These are phyloP conservation scores for Phytophthora sojae DNA, from an alignment of 352 stramenopile genomes.

Conservation along the genomic window DNA sequence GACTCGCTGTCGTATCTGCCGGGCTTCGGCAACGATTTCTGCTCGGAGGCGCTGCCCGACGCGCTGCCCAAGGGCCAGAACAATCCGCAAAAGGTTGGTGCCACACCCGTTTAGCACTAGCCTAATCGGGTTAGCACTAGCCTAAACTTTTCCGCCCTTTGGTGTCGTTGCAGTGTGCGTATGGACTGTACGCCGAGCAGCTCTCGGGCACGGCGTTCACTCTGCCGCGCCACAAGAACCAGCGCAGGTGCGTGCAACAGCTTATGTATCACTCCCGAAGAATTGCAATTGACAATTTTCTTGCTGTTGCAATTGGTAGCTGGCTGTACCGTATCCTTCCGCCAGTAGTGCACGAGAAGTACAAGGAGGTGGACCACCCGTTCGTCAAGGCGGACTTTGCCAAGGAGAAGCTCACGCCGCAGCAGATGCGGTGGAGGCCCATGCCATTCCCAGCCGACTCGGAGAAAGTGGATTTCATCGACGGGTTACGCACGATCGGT, in stretches of 20 bases:
- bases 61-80: constrained; percentile 94
- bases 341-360: constrained; percentile 82
- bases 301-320: constrained; percentile 30
- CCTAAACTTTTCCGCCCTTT: neutral
- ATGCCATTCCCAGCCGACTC: constrained; percentile 71
- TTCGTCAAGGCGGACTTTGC: constrained; percentile 79
- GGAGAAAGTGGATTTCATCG: constrained; percentile 87
- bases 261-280: constrained; percentile 1
- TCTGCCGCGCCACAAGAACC: constrained; percentile 87
- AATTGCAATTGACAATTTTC: constrained; percentile 2
- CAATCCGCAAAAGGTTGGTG: constrained; percentile 89
- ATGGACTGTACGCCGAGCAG: constrained; percentile 95
- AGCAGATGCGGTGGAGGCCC: constrained; percentile 94
- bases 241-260: constrained; percentile 56
- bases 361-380: constrained; percentile 51
- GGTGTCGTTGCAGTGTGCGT: constrained; percentile 67
- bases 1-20: constrained; percentile 85
- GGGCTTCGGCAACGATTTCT: constrained; percentile 95
- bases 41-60: constrained; percentile 90
- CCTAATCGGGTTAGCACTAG: neutral
- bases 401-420: constrained; percentile 76
- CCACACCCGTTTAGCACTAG: neutral
- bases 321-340: constrained; percentile 96
- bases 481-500: constrained; percentile 88
- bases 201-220: constrained; percentile 98